phyloP scores from a whole-genome alignment of 2,329 filamentous ascomycete species.

The Clonostachys byssicola region DNA sequence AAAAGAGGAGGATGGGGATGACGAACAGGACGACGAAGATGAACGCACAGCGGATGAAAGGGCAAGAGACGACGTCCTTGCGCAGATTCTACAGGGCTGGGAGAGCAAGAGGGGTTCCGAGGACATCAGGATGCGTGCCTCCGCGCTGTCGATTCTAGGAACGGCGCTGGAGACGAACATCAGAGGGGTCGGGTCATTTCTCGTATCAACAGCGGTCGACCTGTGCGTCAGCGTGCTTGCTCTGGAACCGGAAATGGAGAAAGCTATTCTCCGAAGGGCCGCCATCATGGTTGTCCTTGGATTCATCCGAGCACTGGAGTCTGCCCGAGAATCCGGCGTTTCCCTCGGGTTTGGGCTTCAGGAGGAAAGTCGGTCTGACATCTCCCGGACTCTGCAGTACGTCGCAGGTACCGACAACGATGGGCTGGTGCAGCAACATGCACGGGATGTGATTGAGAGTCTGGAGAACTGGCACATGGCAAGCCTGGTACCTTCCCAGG shows the following conservation, averaged over 20 bases:
- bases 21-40: slow-evolving; percentile 40
- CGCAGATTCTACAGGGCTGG: slow-evolving; percentile 63
- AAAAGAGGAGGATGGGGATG: slow-evolving; percentile 35
- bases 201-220: slow-evolving; percentile 56
- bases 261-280: slow-evolving; percentile 61
- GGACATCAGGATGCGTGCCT: slow-evolving; percentile 66
- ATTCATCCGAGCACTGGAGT: slow-evolving; percentile 56
- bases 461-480: slow-evolving; percentile 58
- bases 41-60: slow-evolving; percentile 35
- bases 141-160: slow-evolving; percentile 63
- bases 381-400: slow-evolving; percentile 59
- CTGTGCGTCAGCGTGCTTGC: slow-evolving; percentile 58
- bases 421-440: slow-evolving; percentile 64
- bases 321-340: slow-evolving; percentile 38
- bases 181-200: slow-evolving; percentile 43
- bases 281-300: slow-evolving; percentile 60
- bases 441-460: slow-evolving; percentile 61
- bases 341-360: slow-evolving; percentile 50
- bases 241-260: slow-evolving; percentile 55
- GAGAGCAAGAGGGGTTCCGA: slow-evolving; percentile 61
- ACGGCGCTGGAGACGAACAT: slow-evolving; percentile 57
- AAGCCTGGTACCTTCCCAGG: slow-evolving; percentile 33
- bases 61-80: slow-evolving; percentile 43
- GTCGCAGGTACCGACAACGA: slow-evolving; percentile 64
- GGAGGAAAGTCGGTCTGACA: slow-evolving; percentile 52